A percentile compares a stretch with the other conserved stretches of the same genome.
phyloP scores from a whole-genome alignment of 768 basidiomycete species.

The Naganishia antarctica region DNA sequence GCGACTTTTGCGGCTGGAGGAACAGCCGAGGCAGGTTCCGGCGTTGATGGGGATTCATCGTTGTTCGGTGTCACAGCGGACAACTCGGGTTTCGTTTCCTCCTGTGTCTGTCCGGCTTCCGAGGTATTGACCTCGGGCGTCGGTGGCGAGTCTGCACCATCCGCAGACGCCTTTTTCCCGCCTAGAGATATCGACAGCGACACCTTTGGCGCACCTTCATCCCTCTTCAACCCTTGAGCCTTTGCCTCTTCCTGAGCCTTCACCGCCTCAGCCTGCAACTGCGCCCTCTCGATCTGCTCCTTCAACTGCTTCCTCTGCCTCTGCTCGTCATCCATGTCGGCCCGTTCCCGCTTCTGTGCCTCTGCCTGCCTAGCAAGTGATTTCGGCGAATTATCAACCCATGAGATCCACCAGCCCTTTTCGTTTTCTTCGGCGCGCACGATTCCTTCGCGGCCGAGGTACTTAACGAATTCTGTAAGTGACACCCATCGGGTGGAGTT shows the following conservation, averaged over 20 bases:
- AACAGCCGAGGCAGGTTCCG: constrained; percentile 53
- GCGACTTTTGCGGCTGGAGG: constrained; percentile 24
- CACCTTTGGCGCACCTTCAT: constrained; percentile 42
- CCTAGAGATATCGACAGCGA: constrained; percentile 24
- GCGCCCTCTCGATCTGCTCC: constrained; percentile 89
- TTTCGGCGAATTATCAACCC: constrained; percentile 95
- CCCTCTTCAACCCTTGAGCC: constrained; percentile 36
- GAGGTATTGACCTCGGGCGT: not conserved
- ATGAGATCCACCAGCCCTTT: constrained; percentile 94
- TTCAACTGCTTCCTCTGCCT: constrained; percentile 81
- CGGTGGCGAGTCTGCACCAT: not conserved
- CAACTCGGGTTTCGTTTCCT: constrained; percentile 43
- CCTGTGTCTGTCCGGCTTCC: constrained; percentile 40
- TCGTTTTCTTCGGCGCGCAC: constrained; percentile 95
- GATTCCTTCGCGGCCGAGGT: constrained; percentile 77
- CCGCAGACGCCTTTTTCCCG: not conserved
- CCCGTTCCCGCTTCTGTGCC: constrained; percentile 74
- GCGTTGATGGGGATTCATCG: constrained; percentile 50
- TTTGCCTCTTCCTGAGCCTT: constrained; percentile 3
- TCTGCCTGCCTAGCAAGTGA: constrained; percentile 74
- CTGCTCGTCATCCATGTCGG: constrained; percentile 87
- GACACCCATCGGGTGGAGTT: constrained; percentile 97
- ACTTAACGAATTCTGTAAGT: constrained; percentile 88
- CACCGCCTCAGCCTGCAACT: constrained; percentile 36
- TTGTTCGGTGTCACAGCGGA: constrained; percentile 40